phyloP scores from a whole-genome alignment of 768 basidiomycete species.

The Neoboletus brunneissimus region DNA sequence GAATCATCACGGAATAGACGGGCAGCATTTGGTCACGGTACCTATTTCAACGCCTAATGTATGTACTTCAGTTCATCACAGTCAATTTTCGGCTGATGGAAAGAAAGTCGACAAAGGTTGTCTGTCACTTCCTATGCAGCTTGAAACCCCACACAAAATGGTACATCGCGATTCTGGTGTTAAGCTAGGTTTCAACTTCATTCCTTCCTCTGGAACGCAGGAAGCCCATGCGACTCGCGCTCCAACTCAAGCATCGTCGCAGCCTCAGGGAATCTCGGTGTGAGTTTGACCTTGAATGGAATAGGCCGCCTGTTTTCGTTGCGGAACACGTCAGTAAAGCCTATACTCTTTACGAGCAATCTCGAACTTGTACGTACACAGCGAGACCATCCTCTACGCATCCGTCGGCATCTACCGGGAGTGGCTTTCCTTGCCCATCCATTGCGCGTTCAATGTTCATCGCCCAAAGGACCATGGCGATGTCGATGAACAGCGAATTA shows the following conservation, averaged over 20 bases:
- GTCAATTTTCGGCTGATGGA: background rate
- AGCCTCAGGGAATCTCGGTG: conserved; percentile 5
- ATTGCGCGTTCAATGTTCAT: conserved; percentile 13
- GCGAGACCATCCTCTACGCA: conserved; percentile 8
- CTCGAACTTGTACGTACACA: background rate
- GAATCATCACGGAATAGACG: too few relatives aligned
- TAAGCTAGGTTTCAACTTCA: background rate
- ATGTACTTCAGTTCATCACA: too few relatives aligned
- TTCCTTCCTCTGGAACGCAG: background rate
- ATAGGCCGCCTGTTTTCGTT: background rate
- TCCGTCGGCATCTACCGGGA: conserved; percentile 6
- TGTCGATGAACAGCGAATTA: conserved; percentile 33
- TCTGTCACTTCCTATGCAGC: background rate
- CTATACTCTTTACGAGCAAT: too few relatives aligned
- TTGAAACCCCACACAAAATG: background rate
- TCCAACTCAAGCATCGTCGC: conserved; percentile 7
- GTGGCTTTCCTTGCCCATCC: background rate
- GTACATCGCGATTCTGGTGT: background rate
- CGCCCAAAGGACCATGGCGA: conserved; percentile 31
- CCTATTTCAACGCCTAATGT: too few relatives aligned
- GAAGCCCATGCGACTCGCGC: conserved; percentile 5
- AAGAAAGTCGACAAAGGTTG: background rate
- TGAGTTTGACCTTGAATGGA: conserved; percentile 2
- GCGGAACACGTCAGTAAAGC: background rate
- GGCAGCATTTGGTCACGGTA: too few relatives aligned